Conservation (phyloP, 2,329 filamentous ascomycete species). For the Venturia asperata region DNA sequence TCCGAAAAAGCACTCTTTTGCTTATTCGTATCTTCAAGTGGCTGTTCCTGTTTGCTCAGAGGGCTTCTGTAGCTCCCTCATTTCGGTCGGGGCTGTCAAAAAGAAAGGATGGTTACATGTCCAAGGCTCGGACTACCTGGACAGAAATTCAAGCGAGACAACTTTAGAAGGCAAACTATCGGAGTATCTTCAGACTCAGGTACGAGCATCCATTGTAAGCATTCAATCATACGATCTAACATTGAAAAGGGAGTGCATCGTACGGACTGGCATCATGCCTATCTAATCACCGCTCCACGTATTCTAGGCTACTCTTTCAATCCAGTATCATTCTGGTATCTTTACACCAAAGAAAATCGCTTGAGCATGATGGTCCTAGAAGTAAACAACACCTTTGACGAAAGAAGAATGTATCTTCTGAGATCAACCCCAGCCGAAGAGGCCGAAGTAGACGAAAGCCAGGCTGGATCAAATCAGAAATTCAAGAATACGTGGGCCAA, state of each 20-base stretch:
- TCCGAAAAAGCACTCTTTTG: slow-evolving; percentile 60
- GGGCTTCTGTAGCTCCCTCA: slow-evolving; percentile 48
- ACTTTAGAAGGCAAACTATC: slow-evolving; percentile 58
- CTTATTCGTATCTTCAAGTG: slow-evolving; percentile 62
- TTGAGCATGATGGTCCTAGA: slow-evolving; percentile 62
- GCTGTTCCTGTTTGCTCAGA: slow-evolving; percentile 60
- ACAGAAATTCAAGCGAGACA: slow-evolving; percentile 44
- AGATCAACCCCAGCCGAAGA: slow-evolving; percentile 32
- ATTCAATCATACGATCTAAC: neutral
- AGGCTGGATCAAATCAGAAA: slow-evolving; percentile 19
- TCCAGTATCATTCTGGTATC: slow-evolving; percentile 71
- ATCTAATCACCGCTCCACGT: slow-evolving; percentile 62
- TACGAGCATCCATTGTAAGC: slow-evolving; percentile 28
- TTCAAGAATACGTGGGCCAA: slow-evolving; percentile 56
- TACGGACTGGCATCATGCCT: slow-evolving; percentile 57
- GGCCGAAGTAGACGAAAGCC: slow-evolving; percentile 7
- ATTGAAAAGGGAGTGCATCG: slow-evolving; percentile 49
- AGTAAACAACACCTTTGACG: slow-evolving; percentile 71
- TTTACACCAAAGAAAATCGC: slow-evolving; percentile 54
- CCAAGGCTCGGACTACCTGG: slow-evolving; percentile 54
- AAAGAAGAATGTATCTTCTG: slow-evolving; percentile 60
- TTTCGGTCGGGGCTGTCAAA: slow-evolving; percentile 41
- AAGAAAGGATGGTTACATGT: slow-evolving; percentile 52
- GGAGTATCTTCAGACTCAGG: slow-evolving; percentile 50
- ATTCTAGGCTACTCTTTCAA: slow-evolving; percentile 68